phyloP scores from a whole-genome alignment of 805 yeast genomes.

The Candida takata region DNA sequence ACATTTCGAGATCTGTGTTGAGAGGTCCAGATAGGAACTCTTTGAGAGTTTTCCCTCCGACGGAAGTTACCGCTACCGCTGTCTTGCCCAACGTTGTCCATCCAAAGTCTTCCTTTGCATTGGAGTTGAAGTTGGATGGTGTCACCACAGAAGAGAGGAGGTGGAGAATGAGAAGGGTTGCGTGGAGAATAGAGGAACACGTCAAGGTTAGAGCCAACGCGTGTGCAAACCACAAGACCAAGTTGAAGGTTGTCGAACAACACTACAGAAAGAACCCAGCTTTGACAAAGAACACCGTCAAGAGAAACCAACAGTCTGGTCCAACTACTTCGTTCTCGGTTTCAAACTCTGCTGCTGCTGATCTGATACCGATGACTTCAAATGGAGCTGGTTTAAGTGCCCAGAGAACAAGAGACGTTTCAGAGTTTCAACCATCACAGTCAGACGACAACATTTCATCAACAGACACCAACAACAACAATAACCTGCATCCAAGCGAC shows the following conservation, averaged over 20 bases:
- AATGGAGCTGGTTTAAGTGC: constrained; percentile 4
- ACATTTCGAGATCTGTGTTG: constrained; percentile 68
- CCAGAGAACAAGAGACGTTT: constrained; percentile 3
- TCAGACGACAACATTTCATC: constrained; percentile 12
- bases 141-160: constrained; percentile 50
- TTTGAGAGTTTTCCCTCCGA: constrained; percentile 90
- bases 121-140: constrained; percentile 77
- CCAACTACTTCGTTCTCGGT: constrained; percentile 31
- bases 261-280: constrained; percentile 27
- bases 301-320: constrained; percentile 33
- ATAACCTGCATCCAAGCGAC: constrained; percentile 25
- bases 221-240: constrained; percentile 51
- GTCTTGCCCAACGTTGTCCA: constrained; percentile 82
- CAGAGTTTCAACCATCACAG: too few relatives aligned
- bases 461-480: neutral
- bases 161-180: constrained; percentile 88
- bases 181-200: constrained; percentile 85
- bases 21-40: constrained; percentile 83
- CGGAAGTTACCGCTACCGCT: constrained; percentile 81
- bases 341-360: constrained; percentile 22
- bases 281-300: constrained; percentile 19
- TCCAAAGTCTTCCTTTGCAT: constrained; percentile 79
- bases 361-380: constrained; percentile 15
- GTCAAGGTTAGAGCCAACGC: constrained; percentile 52
- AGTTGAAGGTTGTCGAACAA: constrained; percentile 40